Conservation (phyloP, 2,329 filamentous ascomycete genomes). For the Aspergillus novofumigatus region DNA sequence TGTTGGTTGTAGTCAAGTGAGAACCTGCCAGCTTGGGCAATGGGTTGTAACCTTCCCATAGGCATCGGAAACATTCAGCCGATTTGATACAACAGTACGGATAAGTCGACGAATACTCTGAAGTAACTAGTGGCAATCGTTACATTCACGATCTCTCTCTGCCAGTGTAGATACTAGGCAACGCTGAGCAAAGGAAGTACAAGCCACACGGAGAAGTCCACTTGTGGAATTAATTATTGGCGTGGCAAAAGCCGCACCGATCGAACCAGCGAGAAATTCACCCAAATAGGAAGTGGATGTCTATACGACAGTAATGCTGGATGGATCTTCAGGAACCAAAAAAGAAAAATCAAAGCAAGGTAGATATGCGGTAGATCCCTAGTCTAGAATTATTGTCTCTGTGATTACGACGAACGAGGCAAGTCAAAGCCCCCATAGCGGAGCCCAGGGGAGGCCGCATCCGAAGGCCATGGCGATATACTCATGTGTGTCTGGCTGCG, state of each 20-base stretch:
- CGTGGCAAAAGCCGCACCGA: not conserved
- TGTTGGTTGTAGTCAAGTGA: too few relatives aligned
- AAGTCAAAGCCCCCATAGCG: not conserved
- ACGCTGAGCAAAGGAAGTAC: not conserved
- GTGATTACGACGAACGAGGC: not conserved
- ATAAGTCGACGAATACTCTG: too few relatives aligned
- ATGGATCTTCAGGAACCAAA: constrained; percentile 2
- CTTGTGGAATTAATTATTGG: not conserved
- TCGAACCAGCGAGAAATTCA: not conserved
- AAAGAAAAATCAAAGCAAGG: not conserved
- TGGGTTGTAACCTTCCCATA: not conserved
- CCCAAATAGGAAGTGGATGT: not conserved
- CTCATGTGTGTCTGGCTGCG: not conserved
- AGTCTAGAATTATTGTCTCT: not conserved
- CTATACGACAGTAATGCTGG: not conserved
- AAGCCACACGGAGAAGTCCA: not conserved
- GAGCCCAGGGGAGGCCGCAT: not conserved
- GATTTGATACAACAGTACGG: not conserved
- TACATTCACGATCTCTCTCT: not conserved
- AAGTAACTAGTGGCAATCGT: not conserved
- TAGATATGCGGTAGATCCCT: not conserved
- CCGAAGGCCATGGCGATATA: not conserved
- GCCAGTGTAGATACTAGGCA: not conserved
- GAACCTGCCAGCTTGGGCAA: not conserved
- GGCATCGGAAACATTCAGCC: not conserved